A percentile compares a stretch with the other conserved stretches of the same genome.
These are phyloP conservation scores for Quercus lobata DNA, from an alignment of 331 rosid genomes.

Conservation along the genomic window DNA sequence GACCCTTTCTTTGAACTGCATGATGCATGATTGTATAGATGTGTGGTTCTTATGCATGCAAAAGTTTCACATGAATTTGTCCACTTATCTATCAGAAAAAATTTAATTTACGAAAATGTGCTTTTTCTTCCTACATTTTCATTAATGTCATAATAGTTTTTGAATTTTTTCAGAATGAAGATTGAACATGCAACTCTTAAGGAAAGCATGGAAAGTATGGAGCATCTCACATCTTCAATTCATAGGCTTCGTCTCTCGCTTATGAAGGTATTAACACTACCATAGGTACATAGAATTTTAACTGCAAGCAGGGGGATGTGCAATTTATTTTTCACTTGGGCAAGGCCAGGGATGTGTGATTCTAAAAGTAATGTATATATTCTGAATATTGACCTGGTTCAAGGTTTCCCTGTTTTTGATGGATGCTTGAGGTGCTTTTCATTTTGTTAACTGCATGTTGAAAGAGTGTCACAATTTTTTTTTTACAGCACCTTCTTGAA, in stretches of 20 bases:
- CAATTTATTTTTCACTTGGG: neutral
- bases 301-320: neutral
- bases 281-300: neutral
- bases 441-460: neutral
- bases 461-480: neutral
- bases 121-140: constrained; percentile 14
- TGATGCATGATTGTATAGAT: constrained; percentile 16
- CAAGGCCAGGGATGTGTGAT: neutral
- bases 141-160: neutral
- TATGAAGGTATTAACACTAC: constrained; percentile 44
- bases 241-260: constrained; percentile 86
- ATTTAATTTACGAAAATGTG: neutral
- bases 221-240: constrained; percentile 60
- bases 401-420: neutral
- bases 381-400: neutral
- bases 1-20: constrained; percentile 23
- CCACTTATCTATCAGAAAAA: constrained; percentile 4
- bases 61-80: neutral
- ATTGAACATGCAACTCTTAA: constrained; percentile 82
- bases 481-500: constrained; percentile 4
- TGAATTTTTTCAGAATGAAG: constrained; percentile 50
- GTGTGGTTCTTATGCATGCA: constrained; percentile 15
- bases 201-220: constrained; percentile 85
- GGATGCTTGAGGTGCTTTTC: neutral
- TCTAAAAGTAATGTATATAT: neutral